These are phyloP conservation scores for Sporothrix euskadiensis DNA, from an alignment of 2,329 filamentous ascomycete genomes.

Conservation along the genomic window DNA sequence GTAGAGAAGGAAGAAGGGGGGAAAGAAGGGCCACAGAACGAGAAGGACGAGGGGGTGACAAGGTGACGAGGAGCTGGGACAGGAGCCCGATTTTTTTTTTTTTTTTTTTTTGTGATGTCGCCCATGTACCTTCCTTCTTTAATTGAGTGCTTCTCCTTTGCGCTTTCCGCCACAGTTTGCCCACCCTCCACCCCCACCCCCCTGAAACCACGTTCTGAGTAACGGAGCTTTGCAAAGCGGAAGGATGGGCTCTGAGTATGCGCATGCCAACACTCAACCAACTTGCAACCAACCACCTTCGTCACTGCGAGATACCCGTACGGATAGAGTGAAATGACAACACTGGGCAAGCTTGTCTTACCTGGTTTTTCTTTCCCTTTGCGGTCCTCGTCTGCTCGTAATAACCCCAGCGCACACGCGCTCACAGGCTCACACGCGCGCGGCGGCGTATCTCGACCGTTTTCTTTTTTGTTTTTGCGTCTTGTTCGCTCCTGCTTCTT, in stretches of 20 bases:
- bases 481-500: not conserved
- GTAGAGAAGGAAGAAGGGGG: constrained; percentile 2
- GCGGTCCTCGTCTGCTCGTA: not conserved
- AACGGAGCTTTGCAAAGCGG: constrained; percentile 18
- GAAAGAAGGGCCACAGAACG: not conserved
- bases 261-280: not conserved
- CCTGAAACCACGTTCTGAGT: constrained; percentile 21
- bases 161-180: not conserved
- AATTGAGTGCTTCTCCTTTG: not conserved
- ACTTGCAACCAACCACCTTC: not conserved
- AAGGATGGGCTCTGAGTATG: constrained; percentile 13
- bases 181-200: not conserved
- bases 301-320: not conserved
- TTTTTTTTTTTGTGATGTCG: not conserved
- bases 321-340: not conserved
- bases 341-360: constrained; percentile 14
- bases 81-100: constrained; percentile 9
- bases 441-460: not conserved
- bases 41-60: constrained; percentile 4
- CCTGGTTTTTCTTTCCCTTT: constrained; percentile 12
- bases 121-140: not conserved
- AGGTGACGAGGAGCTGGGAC: constrained; percentile 31
- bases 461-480: not conserved
- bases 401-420: not conserved
- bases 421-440: not conserved